Base-by-base conservation (phyloP, 257 asterid genomes). In the Handroanthus guayacan region DNA sequence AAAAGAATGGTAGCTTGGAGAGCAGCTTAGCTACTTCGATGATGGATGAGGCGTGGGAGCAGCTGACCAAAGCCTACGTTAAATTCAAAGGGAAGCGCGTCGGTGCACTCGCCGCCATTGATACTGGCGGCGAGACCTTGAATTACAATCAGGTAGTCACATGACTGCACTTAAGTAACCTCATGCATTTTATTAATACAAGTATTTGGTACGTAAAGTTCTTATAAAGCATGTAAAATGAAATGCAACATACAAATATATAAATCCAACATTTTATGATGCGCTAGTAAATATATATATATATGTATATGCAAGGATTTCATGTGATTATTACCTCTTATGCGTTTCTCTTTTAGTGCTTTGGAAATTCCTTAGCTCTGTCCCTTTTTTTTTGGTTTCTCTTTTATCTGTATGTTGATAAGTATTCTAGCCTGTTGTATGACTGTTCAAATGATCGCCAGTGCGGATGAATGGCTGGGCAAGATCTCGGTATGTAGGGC, bases 11-110 rank as follows among this genome's bases (percentile, higher is more conserved):
- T 31, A 71, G 79, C 52, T 54, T 78, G 41, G 89, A 82, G 58
- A 76, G 68, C 65, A 55, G 79, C 55, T 78, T 75, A 11, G 56
- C 72, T 10, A 12, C 54, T 67, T 77, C 82, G 44, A 80, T 87
- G 91, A 74, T 87, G 82, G 91, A 87, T 39, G 91, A 87, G 72
- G 91, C 91, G 18, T 87, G 91, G 91, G 82, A 69, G 76, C 76
- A 70, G 37, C 87, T 87, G 48, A 47, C 65, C 50, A 50, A 6
- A 43, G 72, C 91, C 5, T 84, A 74, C 47, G 86, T 82, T 37
- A 14, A 17, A 68, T 82, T 56, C 77, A 87, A 78, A 56, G 88
- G 82, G n/a, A 75, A 73, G 76, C 62, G 77, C 9, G 89, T 87
- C 47, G 89, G 91, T 34, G 55, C 86, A 16, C 65, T 86, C 36